phyloP scores from a whole-genome alignment of 352 stramenopile species.

The Phytophthora rubi region DNA sequence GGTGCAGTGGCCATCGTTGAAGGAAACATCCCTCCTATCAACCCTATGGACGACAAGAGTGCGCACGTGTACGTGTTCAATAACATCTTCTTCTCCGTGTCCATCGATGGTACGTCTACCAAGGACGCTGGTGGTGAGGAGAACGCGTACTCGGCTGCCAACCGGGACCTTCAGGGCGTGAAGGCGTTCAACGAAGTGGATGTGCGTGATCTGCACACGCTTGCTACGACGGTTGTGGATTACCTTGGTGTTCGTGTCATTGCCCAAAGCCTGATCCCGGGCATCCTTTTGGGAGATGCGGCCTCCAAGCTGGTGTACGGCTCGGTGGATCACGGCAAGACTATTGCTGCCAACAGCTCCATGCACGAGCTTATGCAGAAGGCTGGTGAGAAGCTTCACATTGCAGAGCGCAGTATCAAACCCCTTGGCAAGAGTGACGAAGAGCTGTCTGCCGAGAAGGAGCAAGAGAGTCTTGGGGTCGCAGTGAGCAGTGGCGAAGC shows the following conservation, averaged over 20 bases:
- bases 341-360: constrained; percentile 89
- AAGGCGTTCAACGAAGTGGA: constrained; percentile 93
- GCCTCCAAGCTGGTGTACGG: constrained; percentile 95
- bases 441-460: constrained; percentile 45
- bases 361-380: constrained; percentile 93
- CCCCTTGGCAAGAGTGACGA: constrained; percentile 69
- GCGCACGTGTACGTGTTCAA: constrained; percentile 98
- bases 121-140: constrained; percentile 82
- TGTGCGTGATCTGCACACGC: constrained; percentile 90
- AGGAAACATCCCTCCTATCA: constrained; percentile 95
- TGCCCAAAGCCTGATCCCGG: constrained; percentile 95
- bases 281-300: constrained; percentile 95
- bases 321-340: constrained; percentile 92
- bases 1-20: constrained; percentile 94
- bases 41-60: constrained; percentile 93
- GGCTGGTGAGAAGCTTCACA: constrained; percentile 85
- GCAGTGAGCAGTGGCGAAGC: constrained; percentile 54
- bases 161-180: constrained; percentile 91
- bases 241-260: constrained; percentile 95
- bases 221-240: constrained; percentile 95
- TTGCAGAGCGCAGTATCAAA: constrained; percentile 87
- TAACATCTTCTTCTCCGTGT: constrained; percentile 97
- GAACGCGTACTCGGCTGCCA: constrained; percentile 84
- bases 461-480: constrained; percentile 36
- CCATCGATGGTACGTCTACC: constrained; percentile 74